Evolutionary conservation across 441 rosid species (phyloP).

Genomic region (Theobroma grandiflorum): DNA sequence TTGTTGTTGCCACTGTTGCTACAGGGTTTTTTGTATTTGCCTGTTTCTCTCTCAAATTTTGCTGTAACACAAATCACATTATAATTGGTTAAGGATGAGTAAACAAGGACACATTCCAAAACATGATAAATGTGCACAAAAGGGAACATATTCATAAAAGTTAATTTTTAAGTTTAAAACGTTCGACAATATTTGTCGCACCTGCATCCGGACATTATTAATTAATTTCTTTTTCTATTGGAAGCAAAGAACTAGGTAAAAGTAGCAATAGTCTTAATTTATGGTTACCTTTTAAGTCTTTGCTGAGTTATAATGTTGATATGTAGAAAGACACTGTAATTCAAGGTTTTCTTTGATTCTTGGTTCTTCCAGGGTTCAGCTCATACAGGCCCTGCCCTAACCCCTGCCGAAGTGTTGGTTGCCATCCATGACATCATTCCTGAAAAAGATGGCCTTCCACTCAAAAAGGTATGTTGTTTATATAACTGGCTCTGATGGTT

Average conservation of each 20-base stretch:
- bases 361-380: constrained; percentile 90
- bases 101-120: neutral
- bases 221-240: neutral
- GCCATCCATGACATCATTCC: constrained; percentile 95
- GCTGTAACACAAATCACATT: neutral
- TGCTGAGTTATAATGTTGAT: neutral
- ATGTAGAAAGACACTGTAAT: neutral
- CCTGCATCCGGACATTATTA: neutral
- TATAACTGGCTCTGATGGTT: constrained; percentile 33
- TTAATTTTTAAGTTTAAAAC: neutral
- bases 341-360: neutral
- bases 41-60: constrained; percentile 1
- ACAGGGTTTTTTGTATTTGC: neutral
- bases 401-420: constrained; percentile 97
- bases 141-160: constrained; percentile 1
- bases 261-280: neutral
- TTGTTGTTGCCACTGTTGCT: constrained; percentile 1
- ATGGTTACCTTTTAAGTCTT: neutral
- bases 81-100: neutral
- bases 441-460: constrained; percentile 85
- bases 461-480: constrained; percentile 70
- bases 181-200: constrained; percentile 7
- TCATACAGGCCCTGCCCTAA: constrained; percentile 98
- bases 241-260: constrained; percentile 8
- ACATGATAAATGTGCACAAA: neutral